These are phyloP conservation scores for Mycena albidolilacea DNA, from an alignment of 768 basidiomycete species.

Conservation along the genomic window DNA sequence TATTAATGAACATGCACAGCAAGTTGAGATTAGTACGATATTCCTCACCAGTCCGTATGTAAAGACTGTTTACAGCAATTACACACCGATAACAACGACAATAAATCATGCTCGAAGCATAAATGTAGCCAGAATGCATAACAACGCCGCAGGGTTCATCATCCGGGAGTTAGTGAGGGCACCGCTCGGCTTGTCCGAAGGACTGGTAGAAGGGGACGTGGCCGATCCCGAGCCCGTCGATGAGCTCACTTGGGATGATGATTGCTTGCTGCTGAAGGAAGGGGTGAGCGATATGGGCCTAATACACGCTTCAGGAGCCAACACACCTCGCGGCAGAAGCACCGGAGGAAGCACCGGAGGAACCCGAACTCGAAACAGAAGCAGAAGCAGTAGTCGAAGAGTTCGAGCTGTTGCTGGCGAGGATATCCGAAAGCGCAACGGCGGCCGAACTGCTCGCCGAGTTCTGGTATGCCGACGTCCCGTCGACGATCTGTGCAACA, in stretches of 20 bases:
- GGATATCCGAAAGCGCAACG: constrained; percentile 47
- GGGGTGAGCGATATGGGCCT: not conserved
- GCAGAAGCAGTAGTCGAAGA: not conserved
- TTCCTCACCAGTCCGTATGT: not conserved
- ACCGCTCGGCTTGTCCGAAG: not conserved
- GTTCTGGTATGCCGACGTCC: constrained; percentile 64
- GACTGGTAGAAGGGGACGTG: not conserved
- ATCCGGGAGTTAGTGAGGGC: constrained; percentile 7
- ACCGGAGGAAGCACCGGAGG: not conserved
- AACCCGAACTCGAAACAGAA: not conserved
- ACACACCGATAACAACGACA: not conserved
- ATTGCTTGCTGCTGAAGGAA: not conserved
- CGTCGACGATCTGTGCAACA: constrained; percentile 60
- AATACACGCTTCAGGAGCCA: not conserved
- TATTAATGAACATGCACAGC: not conserved
- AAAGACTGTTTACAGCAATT: not conserved
- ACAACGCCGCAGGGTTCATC: constrained; percentile 1
- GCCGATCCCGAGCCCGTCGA: not conserved
- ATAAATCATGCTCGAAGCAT: not conserved
- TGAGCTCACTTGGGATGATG: not conserved
- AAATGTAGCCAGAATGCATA: constrained; percentile 5
- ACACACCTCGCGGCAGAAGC: constrained; percentile 3
- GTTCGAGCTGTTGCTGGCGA: not conserved
- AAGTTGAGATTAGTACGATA: not conserved
- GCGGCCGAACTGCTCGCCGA: constrained; percentile 52